Conservation (phyloP, 371 early-diverging fungal genomes). For the Circinella minor region DNA sequence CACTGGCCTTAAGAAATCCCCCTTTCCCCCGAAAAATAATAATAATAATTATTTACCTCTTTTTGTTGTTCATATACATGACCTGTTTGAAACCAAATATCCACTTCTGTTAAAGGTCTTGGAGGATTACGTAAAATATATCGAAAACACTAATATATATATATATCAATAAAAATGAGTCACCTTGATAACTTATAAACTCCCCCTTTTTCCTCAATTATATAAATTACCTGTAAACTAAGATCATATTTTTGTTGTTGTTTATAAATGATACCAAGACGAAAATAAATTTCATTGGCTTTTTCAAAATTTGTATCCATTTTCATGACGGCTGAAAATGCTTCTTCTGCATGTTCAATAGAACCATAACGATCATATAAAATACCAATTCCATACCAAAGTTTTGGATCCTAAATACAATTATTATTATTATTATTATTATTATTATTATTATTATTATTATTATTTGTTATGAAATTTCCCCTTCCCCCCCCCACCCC, state of each 20-base stretch:
- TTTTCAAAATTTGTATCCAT: constrained; percentile 93
- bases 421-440: too few relatives aligned
- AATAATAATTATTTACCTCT: constrained; percentile 57
- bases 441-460: too few relatives aligned
- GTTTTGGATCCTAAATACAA: constrained; percentile 89
- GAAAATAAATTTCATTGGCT: constrained; percentile 96
- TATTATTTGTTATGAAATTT: too few relatives aligned
- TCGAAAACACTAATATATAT: constrained; percentile 80
- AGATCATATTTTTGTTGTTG: constrained; percentile 89
- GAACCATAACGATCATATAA: constrained; percentile 96
- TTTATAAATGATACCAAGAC: constrained; percentile 97
- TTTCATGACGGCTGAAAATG: constrained; percentile 88
- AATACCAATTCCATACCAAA: constrained; percentile 99
- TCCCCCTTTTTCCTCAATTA: too few relatives aligned
- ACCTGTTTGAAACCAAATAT: constrained; percentile 98
- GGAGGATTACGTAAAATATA: constrained; percentile 90
- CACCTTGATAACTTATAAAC: too few relatives aligned
- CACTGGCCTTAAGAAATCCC: background rate
- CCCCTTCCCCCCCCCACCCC: too few relatives aligned
- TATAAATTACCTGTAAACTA: constrained; percentile 84
- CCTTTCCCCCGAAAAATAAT: background rate
- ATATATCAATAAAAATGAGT: background rate
- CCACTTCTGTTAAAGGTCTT: constrained; percentile 88
- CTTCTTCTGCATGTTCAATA: constrained; percentile 96
- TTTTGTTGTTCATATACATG: constrained; percentile 95